Evolutionary conservation across 164 flowering plant genomes (phyloP).

Genomic region (Saururus chinensis): DNA sequence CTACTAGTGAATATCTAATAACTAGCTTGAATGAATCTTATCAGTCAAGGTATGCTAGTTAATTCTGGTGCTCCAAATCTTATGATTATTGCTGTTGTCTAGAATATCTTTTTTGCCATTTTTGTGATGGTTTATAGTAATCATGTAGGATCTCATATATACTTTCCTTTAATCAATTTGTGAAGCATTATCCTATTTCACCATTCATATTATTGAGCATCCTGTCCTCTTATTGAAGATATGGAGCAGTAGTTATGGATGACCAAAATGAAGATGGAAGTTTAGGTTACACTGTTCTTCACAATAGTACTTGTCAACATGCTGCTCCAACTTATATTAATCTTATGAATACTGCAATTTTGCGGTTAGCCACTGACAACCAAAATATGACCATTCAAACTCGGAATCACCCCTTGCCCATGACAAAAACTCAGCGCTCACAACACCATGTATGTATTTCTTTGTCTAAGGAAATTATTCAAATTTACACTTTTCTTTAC

Average conservation of each 20-base stretch:
- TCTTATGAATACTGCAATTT: slow-evolving; percentile 82
- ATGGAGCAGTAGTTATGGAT: slow-evolving; percentile 96
- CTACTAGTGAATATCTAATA: slow-evolving; percentile 88
- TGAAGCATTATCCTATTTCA: background rate
- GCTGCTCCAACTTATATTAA: slow-evolving; percentile 91
- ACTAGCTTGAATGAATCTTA: slow-evolving; percentile 91
- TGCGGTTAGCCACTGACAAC: slow-evolving; percentile 65
- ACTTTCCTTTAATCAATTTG: too few relatives aligned
- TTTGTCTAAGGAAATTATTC: background rate
- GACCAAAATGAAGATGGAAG: slow-evolving; percentile 73
- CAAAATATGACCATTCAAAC: slow-evolving; percentile 69
- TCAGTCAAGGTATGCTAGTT: slow-evolving; percentile 69
- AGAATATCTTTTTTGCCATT: background rate
- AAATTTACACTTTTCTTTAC: background rate
- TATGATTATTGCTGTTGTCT: too few relatives aligned
- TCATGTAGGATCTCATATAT: background rate
- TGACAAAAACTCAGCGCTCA: slow-evolving; percentile 69
- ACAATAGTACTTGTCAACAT: slow-evolving; percentile 93
- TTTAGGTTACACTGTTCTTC: slow-evolving; percentile 82
- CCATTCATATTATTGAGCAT: background rate
- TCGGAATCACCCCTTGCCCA: slow-evolving; percentile 88
- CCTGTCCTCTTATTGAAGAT: slow-evolving; percentile 30
- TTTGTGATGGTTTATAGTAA: background rate
- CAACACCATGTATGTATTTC: slow-evolving; percentile 70
- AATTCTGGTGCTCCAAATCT: background rate